Evolutionary conservation across 257 asterid species (phyloP).

Genomic region (Solanum chiquidenum): DNA sequence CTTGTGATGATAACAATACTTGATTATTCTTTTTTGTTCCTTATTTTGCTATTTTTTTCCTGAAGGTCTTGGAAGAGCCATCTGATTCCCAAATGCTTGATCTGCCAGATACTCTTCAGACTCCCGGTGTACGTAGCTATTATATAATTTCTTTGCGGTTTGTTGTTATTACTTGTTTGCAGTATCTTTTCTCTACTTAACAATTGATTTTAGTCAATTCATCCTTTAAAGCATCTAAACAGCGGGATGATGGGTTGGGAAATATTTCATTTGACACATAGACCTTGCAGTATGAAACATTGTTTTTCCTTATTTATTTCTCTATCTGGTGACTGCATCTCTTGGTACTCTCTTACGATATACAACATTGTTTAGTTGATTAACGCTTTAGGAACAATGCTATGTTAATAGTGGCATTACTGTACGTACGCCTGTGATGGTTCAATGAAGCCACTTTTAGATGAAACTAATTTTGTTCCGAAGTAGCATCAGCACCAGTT

Average conservation of each 20-base stretch:
- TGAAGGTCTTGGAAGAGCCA: conserved; percentile 65
- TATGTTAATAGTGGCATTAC: neutral
- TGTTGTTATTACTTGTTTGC: neutral
- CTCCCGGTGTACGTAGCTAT: conserved; percentile 59
- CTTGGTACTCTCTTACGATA: neutral
- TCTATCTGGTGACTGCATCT: neutral
- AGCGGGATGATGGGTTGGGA: neutral
- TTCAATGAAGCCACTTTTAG: neutral
- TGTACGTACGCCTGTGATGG: neutral
- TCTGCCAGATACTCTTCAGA: conserved; percentile 54
- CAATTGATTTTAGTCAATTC: neutral
- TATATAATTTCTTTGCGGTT: neutral
- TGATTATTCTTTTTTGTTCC: neutral
- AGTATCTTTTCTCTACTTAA: neutral
- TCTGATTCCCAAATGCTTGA: conserved; percentile 40
- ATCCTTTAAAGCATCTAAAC: neutral
- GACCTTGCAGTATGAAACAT: neutral
- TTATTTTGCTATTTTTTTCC: neutral
- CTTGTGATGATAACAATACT: neutral
- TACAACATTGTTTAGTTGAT: neutral
- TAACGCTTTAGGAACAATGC: neutral
- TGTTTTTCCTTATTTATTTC: neutral
- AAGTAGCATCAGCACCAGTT: neutral
- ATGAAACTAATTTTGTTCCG: neutral
- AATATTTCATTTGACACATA: neutral